phyloP scores from a whole-genome alignment of 176 grass and related monocot species.

The Microstegium vimineum region DNA sequence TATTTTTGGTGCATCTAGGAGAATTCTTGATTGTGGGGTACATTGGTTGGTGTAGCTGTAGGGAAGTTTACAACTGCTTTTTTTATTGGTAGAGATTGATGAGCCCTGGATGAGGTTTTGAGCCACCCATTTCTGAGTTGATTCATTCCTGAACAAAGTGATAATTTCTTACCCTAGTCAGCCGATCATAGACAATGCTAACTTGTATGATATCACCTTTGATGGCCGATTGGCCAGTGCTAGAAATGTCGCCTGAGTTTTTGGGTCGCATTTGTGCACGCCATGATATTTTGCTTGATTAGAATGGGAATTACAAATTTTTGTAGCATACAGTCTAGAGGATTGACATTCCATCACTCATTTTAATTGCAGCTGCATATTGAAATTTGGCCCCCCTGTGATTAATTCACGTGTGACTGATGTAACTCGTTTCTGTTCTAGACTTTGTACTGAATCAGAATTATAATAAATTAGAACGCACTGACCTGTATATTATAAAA shows the following conservation, averaged over 20 bases:
- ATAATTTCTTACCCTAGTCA: constrained; percentile 7
- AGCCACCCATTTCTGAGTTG: background rate
- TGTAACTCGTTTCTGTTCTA: background rate
- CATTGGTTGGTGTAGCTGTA: no score
- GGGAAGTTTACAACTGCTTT: no score
- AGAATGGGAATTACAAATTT: background rate
- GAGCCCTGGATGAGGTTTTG: background rate
- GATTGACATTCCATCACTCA: background rate
- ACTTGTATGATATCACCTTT: background rate
- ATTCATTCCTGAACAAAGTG: background rate
- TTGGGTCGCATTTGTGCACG: background rate
- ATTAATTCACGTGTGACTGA: background rate
- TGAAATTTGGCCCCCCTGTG: background rate
- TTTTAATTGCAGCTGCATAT: background rate
- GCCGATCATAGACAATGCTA: background rate
- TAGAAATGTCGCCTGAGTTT: background rate
- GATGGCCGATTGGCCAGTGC: background rate
- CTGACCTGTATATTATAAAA: background rate
- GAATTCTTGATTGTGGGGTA: no score
- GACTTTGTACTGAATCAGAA: constrained; percentile 5
- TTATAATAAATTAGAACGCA: background rate
- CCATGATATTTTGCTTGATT: background rate
- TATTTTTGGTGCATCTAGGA: no score
- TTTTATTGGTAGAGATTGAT: no score
- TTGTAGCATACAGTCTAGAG: background rate